Percentiles rank a stretch among this genome's conserved stretches.
Evolutionary conservation across 2,329 filamentous ascomycete genomes (phyloP).

Genomic region (Stagonosporopsis cucurbitacearum): DNA sequence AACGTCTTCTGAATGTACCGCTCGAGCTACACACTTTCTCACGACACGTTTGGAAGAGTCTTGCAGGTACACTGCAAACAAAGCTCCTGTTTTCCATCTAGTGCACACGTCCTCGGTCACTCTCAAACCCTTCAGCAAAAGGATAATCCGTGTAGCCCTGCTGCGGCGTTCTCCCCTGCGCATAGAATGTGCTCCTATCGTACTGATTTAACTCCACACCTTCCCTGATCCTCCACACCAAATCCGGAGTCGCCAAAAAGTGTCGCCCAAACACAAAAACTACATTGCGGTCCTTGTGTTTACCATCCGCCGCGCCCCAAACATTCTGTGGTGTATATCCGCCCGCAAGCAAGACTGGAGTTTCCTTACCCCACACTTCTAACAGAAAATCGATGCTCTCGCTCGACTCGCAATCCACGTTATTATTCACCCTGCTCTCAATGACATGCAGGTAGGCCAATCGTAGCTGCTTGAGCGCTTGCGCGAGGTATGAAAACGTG

Average conservation of each 20-base stretch:
- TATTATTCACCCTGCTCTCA: conserved; percentile 61
- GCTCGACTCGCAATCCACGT: conserved; percentile 37
- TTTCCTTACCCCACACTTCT: conserved; percentile 14
- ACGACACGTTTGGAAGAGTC: background rate
- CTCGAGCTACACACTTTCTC: background rate
- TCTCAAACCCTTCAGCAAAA: background rate
- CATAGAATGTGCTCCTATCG: conserved; percentile 13
- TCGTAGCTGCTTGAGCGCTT: conserved; percentile 57
- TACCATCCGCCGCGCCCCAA: conserved; percentile 34
- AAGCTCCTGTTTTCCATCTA: too few species aligned
- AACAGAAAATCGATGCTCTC: conserved; percentile 33
- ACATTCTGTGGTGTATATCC: conserved; percentile 47
- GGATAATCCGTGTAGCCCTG: conserved; percentile 14
- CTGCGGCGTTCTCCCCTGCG: background rate
- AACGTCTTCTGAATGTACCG: background rate
- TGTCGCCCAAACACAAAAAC: conserved; percentile 52
- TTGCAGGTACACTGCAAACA: background rate
- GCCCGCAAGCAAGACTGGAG: conserved; percentile 46
- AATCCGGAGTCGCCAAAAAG: conserved; percentile 54
- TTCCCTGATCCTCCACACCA: conserved; percentile 1
- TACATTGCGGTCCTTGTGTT: conserved; percentile 50
- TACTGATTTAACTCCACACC: background rate
- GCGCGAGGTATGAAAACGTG: conserved; percentile 65
- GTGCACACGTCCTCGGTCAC: background rate
- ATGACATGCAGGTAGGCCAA: conserved; percentile 60